Evolutionary conservation across 1,284 basidiomycete genomes (phyloP).

Genomic region (Nidula niveotomentosa): DNA sequence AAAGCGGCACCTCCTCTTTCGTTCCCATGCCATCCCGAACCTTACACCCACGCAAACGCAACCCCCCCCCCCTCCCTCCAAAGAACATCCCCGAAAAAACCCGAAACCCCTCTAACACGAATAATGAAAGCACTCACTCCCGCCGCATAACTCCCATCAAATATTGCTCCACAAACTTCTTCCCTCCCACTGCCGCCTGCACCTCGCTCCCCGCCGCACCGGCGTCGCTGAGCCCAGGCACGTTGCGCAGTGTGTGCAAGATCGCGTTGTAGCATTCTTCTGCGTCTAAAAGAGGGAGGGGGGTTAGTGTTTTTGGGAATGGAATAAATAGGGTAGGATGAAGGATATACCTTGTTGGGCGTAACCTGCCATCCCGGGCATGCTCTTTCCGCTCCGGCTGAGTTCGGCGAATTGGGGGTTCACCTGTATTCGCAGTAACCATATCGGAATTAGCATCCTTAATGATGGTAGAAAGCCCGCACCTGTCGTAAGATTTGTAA

Average conservation of each 20-base stretch:
- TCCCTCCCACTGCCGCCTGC: conserved; percentile 24
- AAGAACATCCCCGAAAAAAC: too few species aligned
- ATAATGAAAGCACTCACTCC: conserved; percentile 55
- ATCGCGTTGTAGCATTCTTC: conserved; percentile 94
- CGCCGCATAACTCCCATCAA: conserved; percentile 82
- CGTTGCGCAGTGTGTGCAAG: conserved; percentile 74
- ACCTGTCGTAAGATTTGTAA: conserved; percentile 72
- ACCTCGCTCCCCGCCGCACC: conserved; percentile 15
- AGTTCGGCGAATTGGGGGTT: conserved; percentile 94
- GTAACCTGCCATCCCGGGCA: conserved; percentile 49
- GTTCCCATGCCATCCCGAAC: too few species aligned
- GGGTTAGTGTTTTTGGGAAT: too few species aligned
- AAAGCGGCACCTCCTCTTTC: too few species aligned
- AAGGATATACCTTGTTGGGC: conserved; percentile 79
- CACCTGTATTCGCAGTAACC: conserved; percentile 30
- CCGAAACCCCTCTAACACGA: too few species aligned
- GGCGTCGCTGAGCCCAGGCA: conserved; percentile 42
- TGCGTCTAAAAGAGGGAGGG: conserved; percentile 54
- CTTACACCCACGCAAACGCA: too few species aligned
- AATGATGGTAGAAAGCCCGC: conserved; percentile 19
- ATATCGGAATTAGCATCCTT: conserved; percentile 54
- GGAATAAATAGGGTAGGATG: too few species aligned
- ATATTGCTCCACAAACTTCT: conserved; percentile 81
- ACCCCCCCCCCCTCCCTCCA: too few species aligned
- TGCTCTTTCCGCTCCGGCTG: conserved; percentile 40